Percentiles rank a stretch among this genome's conserved stretches.
Conservation (phyloP, 306 rosid genomes). For the Hylodesmum podocarpum region DNA sequence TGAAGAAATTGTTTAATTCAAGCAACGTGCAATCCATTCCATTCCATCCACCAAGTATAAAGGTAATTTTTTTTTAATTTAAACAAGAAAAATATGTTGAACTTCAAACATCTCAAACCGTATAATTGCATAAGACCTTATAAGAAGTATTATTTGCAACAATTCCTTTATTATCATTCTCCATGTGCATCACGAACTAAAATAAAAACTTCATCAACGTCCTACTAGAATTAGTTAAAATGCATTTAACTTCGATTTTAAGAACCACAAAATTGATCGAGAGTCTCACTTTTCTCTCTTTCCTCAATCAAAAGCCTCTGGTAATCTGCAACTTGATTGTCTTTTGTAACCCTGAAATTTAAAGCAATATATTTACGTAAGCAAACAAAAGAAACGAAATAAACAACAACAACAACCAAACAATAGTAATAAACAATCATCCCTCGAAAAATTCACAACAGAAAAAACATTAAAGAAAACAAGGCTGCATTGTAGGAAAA, state of each 20-base stretch:
- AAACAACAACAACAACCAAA: no score
- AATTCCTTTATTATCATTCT: background rate
- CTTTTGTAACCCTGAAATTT: slow-evolving; percentile 56
- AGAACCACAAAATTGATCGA: background rate
- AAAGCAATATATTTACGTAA: slow-evolving; percentile 21
- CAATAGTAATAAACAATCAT: no score
- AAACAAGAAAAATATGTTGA: background rate
- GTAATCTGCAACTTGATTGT: slow-evolving; percentile 52
- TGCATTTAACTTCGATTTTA: background rate
- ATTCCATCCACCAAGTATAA: background rate
- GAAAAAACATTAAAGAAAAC: background rate
- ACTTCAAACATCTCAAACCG: background rate
- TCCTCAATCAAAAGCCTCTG: slow-evolving; percentile 58
- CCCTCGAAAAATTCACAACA: background rate
- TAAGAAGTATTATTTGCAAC: background rate
- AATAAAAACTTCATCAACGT: background rate
- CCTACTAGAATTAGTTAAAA: background rate
- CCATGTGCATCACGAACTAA: background rate
- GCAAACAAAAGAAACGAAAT: background rate
- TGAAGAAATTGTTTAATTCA: background rate
- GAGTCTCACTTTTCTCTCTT: slow-evolving; percentile 63
- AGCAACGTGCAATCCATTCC: background rate
- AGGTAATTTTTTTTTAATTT: background rate
- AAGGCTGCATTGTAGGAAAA: slow-evolving; percentile 12
- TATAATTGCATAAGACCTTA: background rate